phyloP scores from a whole-genome alignment of 108 stramenopile species.

The Stephanodiscus minutulus region DNA sequence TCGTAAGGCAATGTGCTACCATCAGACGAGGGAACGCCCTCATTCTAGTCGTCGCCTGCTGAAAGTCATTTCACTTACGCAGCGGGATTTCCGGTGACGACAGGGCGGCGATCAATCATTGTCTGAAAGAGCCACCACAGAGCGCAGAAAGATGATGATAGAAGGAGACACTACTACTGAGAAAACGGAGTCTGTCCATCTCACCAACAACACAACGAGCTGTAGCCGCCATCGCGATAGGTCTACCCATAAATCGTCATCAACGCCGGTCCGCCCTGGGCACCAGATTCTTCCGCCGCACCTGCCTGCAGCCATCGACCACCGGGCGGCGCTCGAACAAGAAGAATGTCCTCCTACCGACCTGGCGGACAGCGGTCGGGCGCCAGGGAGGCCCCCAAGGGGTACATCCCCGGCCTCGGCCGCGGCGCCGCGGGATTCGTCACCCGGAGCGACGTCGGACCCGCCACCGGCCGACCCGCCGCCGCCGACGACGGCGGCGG shows the following conservation, averaged over 20 bases:
- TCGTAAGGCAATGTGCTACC: neutral
- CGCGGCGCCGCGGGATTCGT: slow-evolving; percentile 98
- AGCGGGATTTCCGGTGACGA: neutral
- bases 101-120: too few relatives aligned
- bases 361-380: slow-evolving; percentile 17
- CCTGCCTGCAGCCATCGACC: too few relatives aligned
- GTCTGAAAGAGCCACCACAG: too few relatives aligned
- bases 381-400: slow-evolving; percentile 59
- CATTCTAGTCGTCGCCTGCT: neutral
- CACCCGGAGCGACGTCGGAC: slow-evolving; percentile 94
- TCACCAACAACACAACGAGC: too few relatives aligned
- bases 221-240: too few relatives aligned
- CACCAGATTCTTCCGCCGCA: too few relatives aligned
- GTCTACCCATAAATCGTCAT: too few relatives aligned
- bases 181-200: too few relatives aligned
- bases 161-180: too few relatives aligned
- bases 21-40: neutral
- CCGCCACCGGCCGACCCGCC: slow-evolving; percentile 51
- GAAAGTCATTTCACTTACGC: neutral
- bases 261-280: too few relatives aligned
- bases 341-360: slow-evolving; percentile 25
- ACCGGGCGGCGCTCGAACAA: too few relatives aligned
- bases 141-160: too few relatives aligned
- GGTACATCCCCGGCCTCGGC: slow-evolving; percentile 96
- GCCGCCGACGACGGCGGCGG: slow-evolving; percentile 24